Evolutionary conservation across 805 yeast species (phyloP), one percentile per base, ranked within the genome.

Genomic region (Priceomyces haplophilus): DNA sequence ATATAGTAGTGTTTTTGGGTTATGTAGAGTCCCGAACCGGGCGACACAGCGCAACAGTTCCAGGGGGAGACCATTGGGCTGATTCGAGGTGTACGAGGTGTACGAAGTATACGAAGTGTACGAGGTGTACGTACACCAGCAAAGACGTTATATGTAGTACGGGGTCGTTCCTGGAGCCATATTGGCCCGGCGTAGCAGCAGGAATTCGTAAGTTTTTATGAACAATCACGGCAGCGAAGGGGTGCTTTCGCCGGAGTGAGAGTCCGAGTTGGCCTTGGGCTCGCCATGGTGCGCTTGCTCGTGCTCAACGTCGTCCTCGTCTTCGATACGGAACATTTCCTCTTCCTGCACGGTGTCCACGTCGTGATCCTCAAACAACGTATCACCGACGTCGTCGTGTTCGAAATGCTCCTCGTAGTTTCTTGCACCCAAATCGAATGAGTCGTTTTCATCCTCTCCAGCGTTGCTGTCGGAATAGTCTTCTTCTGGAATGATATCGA

Each of bases 401-500:
- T 48, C 47, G 16, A 45, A 47, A 11, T 32, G 27, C 27, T 46
- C 40, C 31, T 44, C 38, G 19, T 44, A 47, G 27, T 50, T 50
- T 41, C 57, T 42, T 41, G 47, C 52, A 7, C 66, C 68, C 37
- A 63, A 54, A 38, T 69, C 76, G 23, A 66, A 55, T 21, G 68
- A 59, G 45, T 66, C 72, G 30, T 54, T 54, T 15, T 46, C 46
- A 27, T 43, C 47, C 5, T 38, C 33, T 20, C 40, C 44, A 4
- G 50, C 48, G 34, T 49, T 65, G 40, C 67, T 62, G 40, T 71
- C 75, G 37, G 63, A 61, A 48, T 72, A 72, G 40, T 75, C 80
- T 48, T 83, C 85, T 6, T 85, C 83, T 15, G 82, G 84, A 35
- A 85, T 85, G 37, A 85, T 80, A 56, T 85, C 95, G 55, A 85